These are phyloP conservation scores for Vigna radiata DNA, from an alignment of 306 rosid genomes.

Conservation along the genomic window DNA sequence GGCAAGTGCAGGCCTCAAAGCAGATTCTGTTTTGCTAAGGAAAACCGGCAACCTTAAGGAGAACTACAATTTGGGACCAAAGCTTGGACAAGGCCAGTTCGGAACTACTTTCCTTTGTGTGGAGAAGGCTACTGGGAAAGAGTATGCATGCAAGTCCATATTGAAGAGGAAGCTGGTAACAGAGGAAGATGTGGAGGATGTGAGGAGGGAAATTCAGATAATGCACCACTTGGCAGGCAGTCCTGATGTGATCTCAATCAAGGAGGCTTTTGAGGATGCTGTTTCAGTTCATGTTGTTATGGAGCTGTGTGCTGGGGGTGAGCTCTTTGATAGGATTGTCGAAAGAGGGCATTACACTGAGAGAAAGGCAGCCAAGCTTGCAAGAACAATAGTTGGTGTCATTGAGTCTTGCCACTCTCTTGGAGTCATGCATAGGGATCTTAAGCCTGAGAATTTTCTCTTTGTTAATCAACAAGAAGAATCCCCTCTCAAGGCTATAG, in stretches of 20 bases:
- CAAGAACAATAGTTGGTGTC: constrained; percentile 77
- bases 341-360: constrained; percentile 77
- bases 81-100: constrained; percentile 86
- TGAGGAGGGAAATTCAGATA: constrained; percentile 91
- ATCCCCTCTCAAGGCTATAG: constrained; percentile 83
- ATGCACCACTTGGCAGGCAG: constrained; percentile 89
- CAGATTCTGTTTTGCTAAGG: constrained; percentile 65
- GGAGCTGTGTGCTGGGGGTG: constrained; percentile 94
- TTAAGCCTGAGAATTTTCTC: constrained; percentile 93
- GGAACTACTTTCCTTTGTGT: constrained; percentile 82
- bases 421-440: constrained; percentile 97
- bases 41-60: constrained; percentile 75
- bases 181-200: constrained; percentile 80
- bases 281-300: constrained; percentile 87
- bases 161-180: constrained; percentile 72
- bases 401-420: constrained; percentile 89
- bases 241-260: constrained; percentile 62
- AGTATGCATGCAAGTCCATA: constrained; percentile 89
- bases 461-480: constrained; percentile 80
- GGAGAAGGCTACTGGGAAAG: constrained; percentile 72
- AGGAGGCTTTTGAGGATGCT: constrained; percentile 84
- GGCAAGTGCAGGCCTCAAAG: constrained; percentile 71
- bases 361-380: constrained; percentile 76
- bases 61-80: constrained; percentile 61
- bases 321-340: constrained; percentile 84